phyloP scores from a whole-genome alignment of 2,329 filamentous ascomycete species.

The Colletotrichum kahawae region DNA sequence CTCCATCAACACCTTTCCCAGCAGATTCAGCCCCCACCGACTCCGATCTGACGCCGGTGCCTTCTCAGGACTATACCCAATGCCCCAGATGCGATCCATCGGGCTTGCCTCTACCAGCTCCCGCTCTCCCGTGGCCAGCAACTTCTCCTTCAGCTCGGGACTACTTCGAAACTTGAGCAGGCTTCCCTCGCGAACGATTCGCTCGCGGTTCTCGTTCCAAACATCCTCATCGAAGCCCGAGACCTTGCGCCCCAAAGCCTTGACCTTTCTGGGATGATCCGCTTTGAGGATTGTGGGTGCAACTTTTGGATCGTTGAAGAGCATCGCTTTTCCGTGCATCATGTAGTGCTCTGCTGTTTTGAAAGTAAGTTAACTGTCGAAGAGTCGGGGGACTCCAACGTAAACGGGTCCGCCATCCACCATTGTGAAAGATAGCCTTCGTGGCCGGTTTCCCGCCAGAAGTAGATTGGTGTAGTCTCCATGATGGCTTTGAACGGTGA shows the following conservation, averaged over 20 bases:
- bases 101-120: conserved; percentile 69
- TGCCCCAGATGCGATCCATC: conserved; percentile 68
- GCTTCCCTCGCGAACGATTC: conserved; percentile 63
- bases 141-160: conserved; percentile 46
- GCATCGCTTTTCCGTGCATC: conserved; percentile 59
- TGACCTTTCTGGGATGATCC: conserved; percentile 50
- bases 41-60: conserved; percentile 48
- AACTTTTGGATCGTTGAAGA: conserved; percentile 49
- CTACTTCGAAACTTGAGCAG: conserved; percentile 62
- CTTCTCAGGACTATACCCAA: conserved; percentile 60
- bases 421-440: conserved; percentile 68
- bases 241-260: conserved; percentile 60
- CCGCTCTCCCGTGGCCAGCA: conserved; percentile 63
- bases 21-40: conserved; percentile 67
- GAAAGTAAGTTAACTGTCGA: conserved; percentile 42
- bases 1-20: conserved; percentile 67
- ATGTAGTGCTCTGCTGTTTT: conserved; percentile 61
- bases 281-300: conserved; percentile 55
- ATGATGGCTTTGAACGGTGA: background rate
- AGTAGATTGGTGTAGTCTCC: conserved; percentile 38
- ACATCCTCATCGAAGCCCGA: conserved; percentile 51
- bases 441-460: conserved; percentile 52
- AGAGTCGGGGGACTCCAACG: conserved; percentile 42
- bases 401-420: conserved; percentile 45
- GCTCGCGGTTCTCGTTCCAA: conserved; percentile 57